Base-by-base conservation (phyloP, 1,139 yeast species). In the Saccharomyces hybrid region DNA sequence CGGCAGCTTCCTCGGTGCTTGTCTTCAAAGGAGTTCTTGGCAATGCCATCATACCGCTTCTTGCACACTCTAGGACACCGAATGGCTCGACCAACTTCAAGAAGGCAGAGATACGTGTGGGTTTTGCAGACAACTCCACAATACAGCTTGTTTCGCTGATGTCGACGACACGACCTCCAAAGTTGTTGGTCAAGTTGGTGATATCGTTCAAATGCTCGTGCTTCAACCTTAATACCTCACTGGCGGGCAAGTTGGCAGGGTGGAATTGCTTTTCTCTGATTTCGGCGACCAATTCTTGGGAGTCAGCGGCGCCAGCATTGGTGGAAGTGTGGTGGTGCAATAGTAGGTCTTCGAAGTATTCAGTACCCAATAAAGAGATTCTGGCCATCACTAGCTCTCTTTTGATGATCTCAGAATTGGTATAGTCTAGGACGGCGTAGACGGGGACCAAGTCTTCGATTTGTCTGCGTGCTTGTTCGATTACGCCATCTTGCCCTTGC, bases 391-490 rank as follows among this genome's bases (percentile, higher is more conserved):
- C 78, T 65, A 93, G 78, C 75, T 93, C 99, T 71, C 99, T 82
- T 72, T 84, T 82, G 70, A 93, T 90, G 65, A 91, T 87, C 67
- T 91, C 90, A 34, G 97, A 84, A 67, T 88, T 83, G 55, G 96
- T 81, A 75, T 93, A 93, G 74, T 93, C 97, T 70, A 93, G 79
- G 46, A 93, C 99, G 7, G 99, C 99, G 77, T 95, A 93, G 44
- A 93, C 98, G 5, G 99, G 99, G 28, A 93, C 99, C 70, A 93
- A 80, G 67, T 93, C 98, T 75, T 93, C 99, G 61, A 93, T 87
- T 73, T 93, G 99, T 71, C 98, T 84, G 71, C 99, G 83, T n/a
- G 98, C 98, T 76, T 93, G 99, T 73, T 93, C 99, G 64, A 93
- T 86, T 56, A 93, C 93, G 28, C 95, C 97, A 67, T 91, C 97